Conservation (phyloP, 2,329 filamentous ascomycete genomes). For the Amauroascus verrucosus region DNA sequence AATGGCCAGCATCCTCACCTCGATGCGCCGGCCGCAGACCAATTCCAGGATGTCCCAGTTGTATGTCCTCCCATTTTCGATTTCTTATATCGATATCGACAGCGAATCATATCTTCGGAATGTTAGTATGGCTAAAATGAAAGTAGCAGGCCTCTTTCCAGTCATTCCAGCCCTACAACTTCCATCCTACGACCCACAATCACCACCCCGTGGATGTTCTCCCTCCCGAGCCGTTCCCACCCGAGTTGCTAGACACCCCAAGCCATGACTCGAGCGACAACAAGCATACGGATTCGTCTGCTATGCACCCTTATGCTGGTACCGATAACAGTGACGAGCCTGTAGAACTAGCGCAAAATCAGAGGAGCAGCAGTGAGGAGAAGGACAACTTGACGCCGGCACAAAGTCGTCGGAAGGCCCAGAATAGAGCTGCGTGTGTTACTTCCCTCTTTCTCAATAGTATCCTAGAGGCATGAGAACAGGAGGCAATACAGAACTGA, state of each 20-base stretch:
- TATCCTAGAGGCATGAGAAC: background rate
- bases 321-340: constrained; percentile 9
- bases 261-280: constrained; percentile 9
- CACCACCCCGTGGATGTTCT: constrained; percentile 1
- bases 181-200: background rate
- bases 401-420: constrained; percentile 55
- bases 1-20: constrained; percentile 7
- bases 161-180: background rate
- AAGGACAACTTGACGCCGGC: constrained; percentile 46
- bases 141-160: background rate
- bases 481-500: background rate
- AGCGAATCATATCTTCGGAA: too few species aligned
- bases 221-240: background rate
- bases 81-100: too few species aligned
- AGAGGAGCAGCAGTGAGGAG: constrained; percentile 42
- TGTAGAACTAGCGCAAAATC: background rate
- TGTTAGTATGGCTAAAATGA: too few species aligned
- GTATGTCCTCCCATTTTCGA: constrained; percentile 3
- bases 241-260: background rate
- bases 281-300: constrained; percentile 4
- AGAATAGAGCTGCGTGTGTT: constrained; percentile 62
- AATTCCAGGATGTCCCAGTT: constrained; percentile 9
- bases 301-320: background rate
- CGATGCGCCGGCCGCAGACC: background rate
- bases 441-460: background rate